Base-by-base conservation (phyloP, 2,329 filamentous ascomycete species). In the Aureobasidium leucospermi region DNA sequence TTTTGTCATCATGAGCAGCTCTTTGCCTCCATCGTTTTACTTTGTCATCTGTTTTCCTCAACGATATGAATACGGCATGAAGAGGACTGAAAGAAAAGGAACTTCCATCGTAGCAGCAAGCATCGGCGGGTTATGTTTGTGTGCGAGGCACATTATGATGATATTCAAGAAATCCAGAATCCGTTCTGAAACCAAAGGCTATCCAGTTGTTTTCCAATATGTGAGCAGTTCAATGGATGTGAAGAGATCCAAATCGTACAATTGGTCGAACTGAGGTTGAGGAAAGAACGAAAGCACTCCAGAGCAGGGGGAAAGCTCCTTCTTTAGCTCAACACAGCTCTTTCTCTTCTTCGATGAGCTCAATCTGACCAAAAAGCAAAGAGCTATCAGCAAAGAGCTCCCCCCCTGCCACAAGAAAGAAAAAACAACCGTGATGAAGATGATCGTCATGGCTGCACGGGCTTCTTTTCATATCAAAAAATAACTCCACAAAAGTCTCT, bases 61-160 rank as follows among this genome's bases (percentile, higher is more conserved):
- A 57, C 52, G 52, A 57, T 38, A 57, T 57, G 52, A 45, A 46
- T 29, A 45, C n/a, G 55, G 55, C 55, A 58, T 48, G 29, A 41
- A 28, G 23, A 57, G 53, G 46, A 38, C 19, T 34, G 41, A 45
- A 45, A 2, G 38, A 47, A 58, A 48, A 16, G 32, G 9, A 19
- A 41, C 34, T 28, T 48, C 43, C 32, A 48, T 58, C 31, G 39
- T 58, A 41, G 42, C 34, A 58, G 32, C 43, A 34, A 58, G 38
- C 38, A 23, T 52, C 6, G 23, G 49, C 19, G 11, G 32, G 36
- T 16, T 13, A 41, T 32, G 11, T 15, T 43, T 34, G 52, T 55
- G 52, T 23, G 41, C 32, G 16, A 46, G 19, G 29, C 41, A 46
- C 31, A 23, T 46, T 56, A 32, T 45, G 52, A 56, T 16, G 51